Conservation (phyloP, 176 grass and related monocot species). For the Carex myosuroides region DNA sequence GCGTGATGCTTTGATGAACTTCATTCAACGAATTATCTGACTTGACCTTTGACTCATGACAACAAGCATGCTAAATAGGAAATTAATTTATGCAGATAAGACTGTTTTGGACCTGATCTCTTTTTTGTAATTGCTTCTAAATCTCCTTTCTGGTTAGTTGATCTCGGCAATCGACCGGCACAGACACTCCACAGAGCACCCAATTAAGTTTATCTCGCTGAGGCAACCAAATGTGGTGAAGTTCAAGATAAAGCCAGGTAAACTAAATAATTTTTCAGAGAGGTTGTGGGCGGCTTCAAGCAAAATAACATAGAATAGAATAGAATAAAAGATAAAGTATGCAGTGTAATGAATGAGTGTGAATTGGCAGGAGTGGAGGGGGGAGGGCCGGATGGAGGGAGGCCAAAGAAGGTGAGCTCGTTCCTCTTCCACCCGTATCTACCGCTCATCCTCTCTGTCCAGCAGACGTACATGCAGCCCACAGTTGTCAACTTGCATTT, state of each 20-base stretch:
- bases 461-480: slow-evolving; percentile 81
- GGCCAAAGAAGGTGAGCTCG: slow-evolving; percentile 55
- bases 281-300: neutral
- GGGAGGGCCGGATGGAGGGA: slow-evolving; percentile 37
- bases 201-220: slow-evolving; percentile 94
- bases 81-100: neutral
- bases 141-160: slow-evolving; percentile 40
- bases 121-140: slow-evolving; percentile 10
- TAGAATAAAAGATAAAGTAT: neutral
- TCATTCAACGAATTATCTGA: neutral
- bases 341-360: neutral
- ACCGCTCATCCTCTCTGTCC: slow-evolving; percentile 74
- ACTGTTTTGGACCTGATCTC: neutral
- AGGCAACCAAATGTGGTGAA: slow-evolving; percentile 76
- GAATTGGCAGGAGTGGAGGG: slow-evolving; percentile 51
- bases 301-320: neutral
- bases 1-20: too few relatives aligned
- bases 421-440: slow-evolving; percentile 91
- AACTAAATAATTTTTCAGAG: neutral
- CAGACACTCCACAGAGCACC: slow-evolving; percentile 82
- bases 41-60: neutral
- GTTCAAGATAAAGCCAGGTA: slow-evolving; percentile 99
- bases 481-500: slow-evolving; percentile 92
- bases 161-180: slow-evolving; percentile 83
- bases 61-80: neutral